phyloP scores from a whole-genome alignment of 1,284 basidiomycete species.

The Spongispora temasekensis region DNA sequence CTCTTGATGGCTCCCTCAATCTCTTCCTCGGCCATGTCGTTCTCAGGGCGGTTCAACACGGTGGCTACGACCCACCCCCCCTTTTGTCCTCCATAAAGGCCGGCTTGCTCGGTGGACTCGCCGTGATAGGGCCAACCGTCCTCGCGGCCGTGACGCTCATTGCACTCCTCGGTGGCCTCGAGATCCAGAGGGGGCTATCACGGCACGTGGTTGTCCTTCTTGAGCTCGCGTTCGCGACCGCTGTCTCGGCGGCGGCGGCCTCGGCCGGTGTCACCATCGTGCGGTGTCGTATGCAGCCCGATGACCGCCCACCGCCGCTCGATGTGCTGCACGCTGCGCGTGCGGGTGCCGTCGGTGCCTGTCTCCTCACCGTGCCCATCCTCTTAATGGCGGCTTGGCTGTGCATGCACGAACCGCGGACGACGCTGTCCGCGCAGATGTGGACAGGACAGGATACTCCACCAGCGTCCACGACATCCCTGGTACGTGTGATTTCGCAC shows the following conservation, averaged over 20 bases:
- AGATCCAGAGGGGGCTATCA: not conserved
- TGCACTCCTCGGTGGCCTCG: conserved; percentile 4
- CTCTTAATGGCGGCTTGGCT: conserved; percentile 6
- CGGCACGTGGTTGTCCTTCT: conserved; percentile 9
- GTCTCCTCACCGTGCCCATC: conserved; percentile 11
- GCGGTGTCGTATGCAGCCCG: not conserved
- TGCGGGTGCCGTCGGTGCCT: conserved; percentile 17
- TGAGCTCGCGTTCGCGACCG: conserved; percentile 7
- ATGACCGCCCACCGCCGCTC: not conserved
- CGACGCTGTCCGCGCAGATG: conserved; percentile 3
- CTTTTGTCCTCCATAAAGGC: conserved; percentile 14
- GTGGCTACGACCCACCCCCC: conserved; percentile 13
- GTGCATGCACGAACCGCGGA: conserved; percentile 6
- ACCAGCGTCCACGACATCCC: not conserved
- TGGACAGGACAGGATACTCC: not conserved
- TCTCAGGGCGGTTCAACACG: conserved; percentile 9
- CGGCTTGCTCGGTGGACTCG: conserved; percentile 18
- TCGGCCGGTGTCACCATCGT: conserved; percentile 10
- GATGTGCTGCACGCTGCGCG: conserved; percentile 18
- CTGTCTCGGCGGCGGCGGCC: conserved; percentile 15
- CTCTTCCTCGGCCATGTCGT: conserved; percentile 13
- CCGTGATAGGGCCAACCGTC: conserved; percentile 9
- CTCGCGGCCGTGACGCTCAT: conserved; percentile 6
- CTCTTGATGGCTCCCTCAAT: conserved; percentile 11
- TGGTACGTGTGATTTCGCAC: conserved; percentile 11